phyloP scores from a whole-genome alignment of 768 basidiomycete species.

The Russula vinacea region DNA sequence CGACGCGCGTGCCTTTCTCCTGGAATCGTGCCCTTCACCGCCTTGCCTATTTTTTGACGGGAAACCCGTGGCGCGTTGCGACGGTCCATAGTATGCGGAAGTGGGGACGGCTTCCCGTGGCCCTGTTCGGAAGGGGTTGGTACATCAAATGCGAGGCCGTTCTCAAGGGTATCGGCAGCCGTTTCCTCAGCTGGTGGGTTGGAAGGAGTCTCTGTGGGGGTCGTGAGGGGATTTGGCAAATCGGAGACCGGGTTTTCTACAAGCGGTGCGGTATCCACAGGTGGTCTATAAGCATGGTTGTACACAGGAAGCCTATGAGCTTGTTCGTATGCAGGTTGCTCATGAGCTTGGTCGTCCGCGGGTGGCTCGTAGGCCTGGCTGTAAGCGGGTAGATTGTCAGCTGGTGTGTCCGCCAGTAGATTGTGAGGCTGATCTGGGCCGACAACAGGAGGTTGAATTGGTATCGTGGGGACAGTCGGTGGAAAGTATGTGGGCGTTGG shows the following conservation, averaged over 20 bases:
- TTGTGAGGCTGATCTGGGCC: not conserved
- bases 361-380: not conserved
- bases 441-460: not conserved
- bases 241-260: not conserved
- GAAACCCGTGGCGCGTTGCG: conserved; percentile 21
- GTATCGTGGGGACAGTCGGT: not conserved
- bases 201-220: not conserved
- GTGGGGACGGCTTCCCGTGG: conserved; percentile 22
- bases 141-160: not conserved
- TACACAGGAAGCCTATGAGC: not conserved
- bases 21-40: not conserved
- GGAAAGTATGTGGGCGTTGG: not conserved
- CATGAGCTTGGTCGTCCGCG: not conserved
- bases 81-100: conserved; percentile 12
- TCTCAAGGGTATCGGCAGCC: not conserved
- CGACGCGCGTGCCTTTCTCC: conserved; percentile 12
- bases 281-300: not conserved
- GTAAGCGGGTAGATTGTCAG: not conserved
- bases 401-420: not conserved
- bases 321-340: not conserved
- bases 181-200: not conserved
- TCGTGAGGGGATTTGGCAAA: not conserved
- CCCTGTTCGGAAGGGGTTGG: conserved; percentile 18
- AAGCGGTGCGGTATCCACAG: not conserved
- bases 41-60: conserved; percentile 11